Base-by-base conservation (phyloP, 2,329 filamentous ascomycete species). In the Sodiomyces alkalinus region DNA sequence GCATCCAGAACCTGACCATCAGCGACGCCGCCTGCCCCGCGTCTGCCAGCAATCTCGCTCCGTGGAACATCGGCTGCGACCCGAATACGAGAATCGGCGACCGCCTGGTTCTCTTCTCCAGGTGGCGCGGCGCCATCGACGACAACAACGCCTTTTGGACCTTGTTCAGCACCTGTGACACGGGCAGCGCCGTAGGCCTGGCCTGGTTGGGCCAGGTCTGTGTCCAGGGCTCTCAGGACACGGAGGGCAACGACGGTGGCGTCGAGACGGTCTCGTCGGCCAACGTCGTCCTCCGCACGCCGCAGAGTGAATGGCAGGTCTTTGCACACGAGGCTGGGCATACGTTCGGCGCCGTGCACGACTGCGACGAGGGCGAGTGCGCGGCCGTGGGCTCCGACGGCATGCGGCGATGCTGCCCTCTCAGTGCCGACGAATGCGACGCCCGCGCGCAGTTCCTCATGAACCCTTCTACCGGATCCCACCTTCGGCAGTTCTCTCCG, bases 61-160 rank as follows among this genome's bases (percentile, higher is more conserved):
- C 74, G 1, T 98, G 87, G 85, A 98, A 98, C 46, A 61, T 81
- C 30, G 68, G 57, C 14, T 98, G 90, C 53, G 65, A 61, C 33
- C 48, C 58, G 34, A 21, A 21, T 17, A 55, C 64, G 19, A 64
- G 70, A 17, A 83, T 98, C 36, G 74, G 74, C 25, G 64, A 76
- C 38, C 80, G 90, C 1, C 60, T 98, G 28, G 92, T 85, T 50
- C 60, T 81, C 14, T 96, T 98, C 51, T 94, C 86, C 2, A 55
- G 63, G 26, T 98, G 90, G 90, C 74, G 90, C 39, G 83, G 86
- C 10, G 60, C 72, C 26, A 74, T 74, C 38, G 53, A 62, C 4
- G 90, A 98, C 50, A 64, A 54, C 28, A 93, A 93, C 51, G 86
- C 86, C 11, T 92, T 92, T 54, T 98, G 87, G 87, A 92, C 81